Conservation (phyloP, 495 filamentous ascomycete species). For the Tuber indicum region DNA sequence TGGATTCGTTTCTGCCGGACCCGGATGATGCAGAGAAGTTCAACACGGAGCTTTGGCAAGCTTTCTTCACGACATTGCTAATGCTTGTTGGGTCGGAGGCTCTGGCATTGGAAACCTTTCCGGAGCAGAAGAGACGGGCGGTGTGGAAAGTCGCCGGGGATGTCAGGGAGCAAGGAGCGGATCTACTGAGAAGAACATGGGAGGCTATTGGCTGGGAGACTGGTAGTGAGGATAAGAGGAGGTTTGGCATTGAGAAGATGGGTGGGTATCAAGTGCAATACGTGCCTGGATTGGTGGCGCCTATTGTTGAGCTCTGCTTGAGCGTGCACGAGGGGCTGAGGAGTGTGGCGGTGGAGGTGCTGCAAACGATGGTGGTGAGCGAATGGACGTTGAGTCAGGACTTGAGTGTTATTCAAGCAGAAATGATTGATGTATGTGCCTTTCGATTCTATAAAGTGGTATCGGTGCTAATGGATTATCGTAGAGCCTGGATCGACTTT, state of each 20-base stretch:
- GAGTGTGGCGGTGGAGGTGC: slow-evolving; percentile 80
- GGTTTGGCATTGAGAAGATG: slow-evolving; percentile 74
- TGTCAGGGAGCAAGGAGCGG: slow-evolving; percentile 84
- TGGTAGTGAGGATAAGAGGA: slow-evolving; percentile 54
- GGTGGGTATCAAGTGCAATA: slow-evolving; percentile 98
- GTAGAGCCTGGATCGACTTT: slow-evolving; percentile 73
- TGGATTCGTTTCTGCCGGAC: slow-evolving; percentile 70
- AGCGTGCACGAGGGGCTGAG: slow-evolving; percentile 91
- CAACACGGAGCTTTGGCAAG: slow-evolving; percentile 86
- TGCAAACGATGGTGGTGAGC: slow-evolving; percentile 96
- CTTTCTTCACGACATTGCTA: slow-evolving; percentile 82
- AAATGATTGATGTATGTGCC: slow-evolving; percentile 69
- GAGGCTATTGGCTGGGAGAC: slow-evolving; percentile 97
- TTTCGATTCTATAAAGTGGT: neutral
- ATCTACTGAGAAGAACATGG: slow-evolving; percentile 77
- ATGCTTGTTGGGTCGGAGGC: slow-evolving; percentile 82
- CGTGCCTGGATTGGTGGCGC: slow-evolving; percentile 81
- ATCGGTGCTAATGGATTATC: slow-evolving; percentile 15
- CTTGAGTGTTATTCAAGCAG: slow-evolving; percentile 83
- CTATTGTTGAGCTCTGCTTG: slow-evolving; percentile 87
- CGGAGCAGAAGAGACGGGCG: slow-evolving; percentile 89
- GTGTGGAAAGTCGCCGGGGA: slow-evolving; percentile 99
- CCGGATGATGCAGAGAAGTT: slow-evolving; percentile 90
- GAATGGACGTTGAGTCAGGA: slow-evolving; percentile 98
- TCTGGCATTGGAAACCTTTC: slow-evolving; percentile 89